Base-by-base conservation (phyloP, 495 filamentous ascomycete genomes). In the Penicillium argentinense region DNA sequence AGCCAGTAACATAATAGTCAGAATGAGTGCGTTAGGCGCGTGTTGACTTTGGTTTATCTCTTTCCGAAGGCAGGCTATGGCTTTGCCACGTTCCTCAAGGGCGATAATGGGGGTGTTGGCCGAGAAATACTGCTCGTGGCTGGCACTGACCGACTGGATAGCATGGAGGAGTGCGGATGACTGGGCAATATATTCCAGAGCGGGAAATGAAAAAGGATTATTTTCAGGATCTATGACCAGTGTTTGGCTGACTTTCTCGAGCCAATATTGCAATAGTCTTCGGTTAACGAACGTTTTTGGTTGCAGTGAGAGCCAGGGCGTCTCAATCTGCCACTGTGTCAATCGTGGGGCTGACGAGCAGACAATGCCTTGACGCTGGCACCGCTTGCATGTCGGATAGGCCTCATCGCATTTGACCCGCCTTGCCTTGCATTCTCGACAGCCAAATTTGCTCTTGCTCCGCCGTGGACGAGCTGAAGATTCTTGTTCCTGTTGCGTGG, bases 371-470 rank as follows among this genome's bases (percentile, higher is more conserved):
- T 42, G 51, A n/a, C 46, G 51, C 46, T 40, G 33, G 53, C 81
- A 85, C 39, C 78, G 74, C 30, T 33, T 33, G 52, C 80, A 85
- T 9, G 66, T 56, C n/a, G 80, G 80, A 43, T 77, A 76, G 46
- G 60, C 64, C 64, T 85, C 81, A 66, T 80, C 81, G 66, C 81
- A 85, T 64, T 85, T 85, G 36, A 85, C 80, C 48, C 78, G 72
- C 14, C 42, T 46, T 41, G 42, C 14, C 37, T 47, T 46, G 49
- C 49, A 52, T 41, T 52, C 34, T 52, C 49, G 49, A 42, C 49
- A 52, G 42, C 49, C 49, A 7, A 42, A 46, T 38, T 42, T 46
- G 42, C 49, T 52, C 34, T 46, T 52, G 42, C 41, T 45, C 30
- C 40, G 47, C 33, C 16, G 33, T 45, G n/a, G 39, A 17, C 47